These are phyloP conservation scores for Fusarium avenaceum DNA, from an alignment of 2,329 filamentous ascomycete genomes.

Conservation along the genomic window DNA sequence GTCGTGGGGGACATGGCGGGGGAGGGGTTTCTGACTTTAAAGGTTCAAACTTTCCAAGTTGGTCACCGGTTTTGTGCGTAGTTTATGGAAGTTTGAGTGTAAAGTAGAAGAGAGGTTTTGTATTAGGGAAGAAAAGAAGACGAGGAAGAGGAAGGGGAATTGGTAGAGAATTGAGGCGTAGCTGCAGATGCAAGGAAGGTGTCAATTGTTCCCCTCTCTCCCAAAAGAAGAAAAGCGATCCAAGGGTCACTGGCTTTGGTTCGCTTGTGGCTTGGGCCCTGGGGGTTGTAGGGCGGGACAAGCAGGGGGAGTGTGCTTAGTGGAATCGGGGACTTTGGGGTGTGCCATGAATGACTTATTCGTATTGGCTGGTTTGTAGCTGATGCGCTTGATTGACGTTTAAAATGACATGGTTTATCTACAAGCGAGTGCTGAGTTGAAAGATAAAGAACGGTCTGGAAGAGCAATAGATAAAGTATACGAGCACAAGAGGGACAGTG, in stretches of 20 bases:
- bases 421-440: neutral
- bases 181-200: constrained; percentile 46
- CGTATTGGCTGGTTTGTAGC: constrained; percentile 28
- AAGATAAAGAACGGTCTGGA: constrained; percentile 3
- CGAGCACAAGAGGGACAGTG: neutral
- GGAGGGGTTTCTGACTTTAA: constrained; percentile 10
- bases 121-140: constrained; percentile 26
- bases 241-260: constrained; percentile 36
- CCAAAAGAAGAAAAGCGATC: constrained; percentile 35
- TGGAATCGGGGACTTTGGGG: constrained; percentile 37
- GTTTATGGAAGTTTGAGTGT: neutral
- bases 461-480: constrained; percentile 4
- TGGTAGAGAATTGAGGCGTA: constrained; percentile 39
- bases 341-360: constrained; percentile 39
- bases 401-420: constrained; percentile 27
- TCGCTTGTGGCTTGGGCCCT: constrained; percentile 22
- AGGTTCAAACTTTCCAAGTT: neutral
- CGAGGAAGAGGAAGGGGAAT: constrained; percentile 13
- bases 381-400: constrained; percentile 29
- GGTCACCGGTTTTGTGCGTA: constrained; percentile 1
- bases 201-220: constrained; percentile 39
- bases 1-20: constrained; percentile 49
- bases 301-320: constrained; percentile 42
- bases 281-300: constrained; percentile 18
- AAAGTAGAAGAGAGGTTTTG: constrained; percentile 13